These are phyloP conservation scores for Aspergillus sp. DNA, from an alignment of 2,329 filamentous ascomycete species.

Conservation along the genomic window DNA sequence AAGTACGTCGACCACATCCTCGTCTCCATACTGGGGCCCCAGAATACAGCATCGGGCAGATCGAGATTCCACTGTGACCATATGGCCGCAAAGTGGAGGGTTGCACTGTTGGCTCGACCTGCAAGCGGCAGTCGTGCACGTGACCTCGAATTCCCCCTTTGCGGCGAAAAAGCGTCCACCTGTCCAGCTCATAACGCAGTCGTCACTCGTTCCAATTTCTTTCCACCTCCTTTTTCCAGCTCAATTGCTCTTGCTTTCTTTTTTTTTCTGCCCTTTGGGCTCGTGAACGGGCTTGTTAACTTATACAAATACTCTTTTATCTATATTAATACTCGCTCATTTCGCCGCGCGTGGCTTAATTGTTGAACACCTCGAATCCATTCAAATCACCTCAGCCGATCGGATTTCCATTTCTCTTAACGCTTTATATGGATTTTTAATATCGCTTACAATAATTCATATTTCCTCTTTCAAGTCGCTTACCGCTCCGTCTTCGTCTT, in stretches of 20 bases:
- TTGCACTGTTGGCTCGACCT: background rate
- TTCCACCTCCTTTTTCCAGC: slow-evolving; percentile 10
- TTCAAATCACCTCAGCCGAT: background rate
- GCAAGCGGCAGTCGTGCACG: slow-evolving; percentile 17
- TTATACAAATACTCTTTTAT: background rate
- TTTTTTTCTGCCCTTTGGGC: background rate
- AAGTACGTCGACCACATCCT: background rate
- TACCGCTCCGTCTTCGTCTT: background rate
- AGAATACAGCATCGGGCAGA: background rate
- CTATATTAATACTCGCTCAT: background rate
- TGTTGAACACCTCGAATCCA: slow-evolving; percentile 5
- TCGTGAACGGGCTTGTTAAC: background rate
- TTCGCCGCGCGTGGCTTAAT: slow-evolving; percentile 15
- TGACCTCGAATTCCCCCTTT: slow-evolving; percentile 20
- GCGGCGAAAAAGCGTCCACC: slow-evolving; percentile 12
- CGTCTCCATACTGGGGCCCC: background rate
- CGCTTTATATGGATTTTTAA: slow-evolving; percentile 3
- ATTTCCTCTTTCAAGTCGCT: background rate
- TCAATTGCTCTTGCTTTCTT: slow-evolving; percentile 4
- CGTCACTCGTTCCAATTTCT: slow-evolving; percentile 4
- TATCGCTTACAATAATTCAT: background rate
- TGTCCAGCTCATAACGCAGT: slow-evolving; percentile 2
- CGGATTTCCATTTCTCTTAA: background rate
- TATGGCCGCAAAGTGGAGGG: background rate
- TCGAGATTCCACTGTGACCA: background rate